phyloP scores from a whole-genome alignment of 73 alveolate species.

The Paramecium octaurelia region DNA sequence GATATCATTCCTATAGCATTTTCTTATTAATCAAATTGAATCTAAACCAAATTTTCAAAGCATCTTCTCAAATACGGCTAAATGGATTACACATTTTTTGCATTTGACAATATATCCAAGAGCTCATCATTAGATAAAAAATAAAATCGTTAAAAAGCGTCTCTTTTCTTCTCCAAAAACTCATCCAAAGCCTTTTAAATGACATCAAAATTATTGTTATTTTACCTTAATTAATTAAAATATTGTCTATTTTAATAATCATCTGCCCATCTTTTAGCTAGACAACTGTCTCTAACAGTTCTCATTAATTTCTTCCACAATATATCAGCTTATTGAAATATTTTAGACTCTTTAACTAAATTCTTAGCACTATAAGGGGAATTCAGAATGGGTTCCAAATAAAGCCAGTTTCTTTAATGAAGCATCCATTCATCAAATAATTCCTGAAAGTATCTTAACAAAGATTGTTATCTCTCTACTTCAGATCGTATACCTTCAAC shows the following conservation, averaged over 20 bases:
- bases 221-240: slow-evolving; percentile 74
- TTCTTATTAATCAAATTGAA: slow-evolving; percentile 79
- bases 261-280: slow-evolving; percentile 70
- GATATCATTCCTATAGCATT: slow-evolving; percentile 84
- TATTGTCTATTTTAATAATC: slow-evolving; percentile 69
- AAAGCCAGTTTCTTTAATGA: slow-evolving; percentile 81
- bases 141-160: slow-evolving; percentile 95
- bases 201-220: slow-evolving; percentile 76
- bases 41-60: slow-evolving; percentile 89
- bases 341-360: slow-evolving; percentile 78
- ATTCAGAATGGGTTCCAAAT: slow-evolving; percentile 79
- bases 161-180: slow-evolving; percentile 78
- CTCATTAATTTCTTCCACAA: slow-evolving; percentile 81
- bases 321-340: slow-evolving; percentile 76
- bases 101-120: slow-evolving; percentile 86
- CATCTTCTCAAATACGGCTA: slow-evolving; percentile 90
- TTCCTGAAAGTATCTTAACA: slow-evolving; percentile 51
- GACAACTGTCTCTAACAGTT: slow-evolving; percentile 70
- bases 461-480: slow-evolving; percentile 54
- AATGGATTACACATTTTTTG: slow-evolving; percentile 77
- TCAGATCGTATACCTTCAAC: slow-evolving; percentile 57
- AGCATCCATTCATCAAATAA: slow-evolving; percentile 69
- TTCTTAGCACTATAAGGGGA: slow-evolving; percentile 91
- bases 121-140: slow-evolving; percentile 97
- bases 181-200: slow-evolving; percentile 82